phyloP scores from a whole-genome alignment of 2,329 filamentous ascomycete genomes.

The Botrytis byssoidea region DNA sequence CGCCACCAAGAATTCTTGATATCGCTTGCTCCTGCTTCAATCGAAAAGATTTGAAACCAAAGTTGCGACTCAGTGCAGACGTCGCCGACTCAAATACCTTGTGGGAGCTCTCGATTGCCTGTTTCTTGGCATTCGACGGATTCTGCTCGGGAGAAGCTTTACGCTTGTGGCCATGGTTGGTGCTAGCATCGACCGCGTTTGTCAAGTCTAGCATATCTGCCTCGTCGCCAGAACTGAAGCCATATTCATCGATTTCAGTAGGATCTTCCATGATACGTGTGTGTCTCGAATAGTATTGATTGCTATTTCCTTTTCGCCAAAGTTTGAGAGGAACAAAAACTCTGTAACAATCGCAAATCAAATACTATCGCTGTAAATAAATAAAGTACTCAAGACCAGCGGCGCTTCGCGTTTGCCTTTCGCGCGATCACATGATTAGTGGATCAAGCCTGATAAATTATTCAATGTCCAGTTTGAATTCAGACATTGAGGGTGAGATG shows the following conservation, averaged over 20 bases:
- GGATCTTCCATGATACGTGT: neutral
- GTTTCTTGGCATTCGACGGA: slow-evolving; percentile 17
- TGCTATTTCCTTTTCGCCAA: neutral
- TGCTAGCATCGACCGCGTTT: slow-evolving; percentile 3
- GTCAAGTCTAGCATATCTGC: slow-evolving; percentile 24
- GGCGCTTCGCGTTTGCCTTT: neutral
- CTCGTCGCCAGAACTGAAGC: slow-evolving; percentile 28
- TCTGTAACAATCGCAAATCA: neutral
- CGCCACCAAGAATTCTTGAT: slow-evolving; percentile 44
- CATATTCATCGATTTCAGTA: slow-evolving; percentile 24
- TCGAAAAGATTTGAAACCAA: slow-evolving; percentile 45
- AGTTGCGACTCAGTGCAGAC: slow-evolving; percentile 42
- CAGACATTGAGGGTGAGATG: neutral
- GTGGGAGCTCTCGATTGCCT: neutral
- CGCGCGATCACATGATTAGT: slow-evolving; percentile 5
- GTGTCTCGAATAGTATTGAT: neutral
- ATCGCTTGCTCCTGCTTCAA: slow-evolving; percentile 49
- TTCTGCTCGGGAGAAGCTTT: slow-evolving; percentile 15
- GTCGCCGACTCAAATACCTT: slow-evolving; percentile 31
- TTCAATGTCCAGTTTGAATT: neutral
- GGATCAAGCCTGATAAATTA: neutral
- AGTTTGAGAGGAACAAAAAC: neutral
- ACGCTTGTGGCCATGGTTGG: slow-evolving; percentile 15
- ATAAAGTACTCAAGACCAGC: neutral
- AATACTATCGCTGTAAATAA: neutral